Evolutionary conservation across 1,284 basidiomycete genomes (phyloP), one percentile per base, ranked within the genome.

Genomic region (Vanrija humicola): DNA sequence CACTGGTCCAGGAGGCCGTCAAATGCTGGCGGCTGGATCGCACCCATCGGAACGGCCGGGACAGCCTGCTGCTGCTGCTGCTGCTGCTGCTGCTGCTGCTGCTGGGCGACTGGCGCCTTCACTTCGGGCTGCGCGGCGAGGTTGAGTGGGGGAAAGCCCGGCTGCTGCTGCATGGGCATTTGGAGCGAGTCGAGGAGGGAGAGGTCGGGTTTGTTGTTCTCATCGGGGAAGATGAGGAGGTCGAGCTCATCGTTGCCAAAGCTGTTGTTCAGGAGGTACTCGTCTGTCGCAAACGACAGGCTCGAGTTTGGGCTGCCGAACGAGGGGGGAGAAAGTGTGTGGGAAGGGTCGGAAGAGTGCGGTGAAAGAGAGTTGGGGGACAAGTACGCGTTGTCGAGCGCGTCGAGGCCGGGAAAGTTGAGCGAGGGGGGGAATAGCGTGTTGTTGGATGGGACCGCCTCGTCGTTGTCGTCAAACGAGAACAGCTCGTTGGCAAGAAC

Each of bases 211-310:
- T 59, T 59, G 21, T 59, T 59, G 21, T 25, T 26, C 50, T 62
- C 61, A 43, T 58, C 56, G n/a, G 61, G 61, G 43, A 58, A 61
- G 43, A 72, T 64, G 46, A 73, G 56, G 54, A 69, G 58, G 55
- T 73, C 72, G n/a, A 73, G 61, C 42, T 70, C 72, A 40, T 59
- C 58, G 2, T 65, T 46, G 16, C 57, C 54, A 51, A 70, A 69
- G 44, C 48, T 61, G 40, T 52, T 62, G 50, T 58, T 59, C 38
- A 73, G 55, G 5, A 71, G 55, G 47, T 67, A 66, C 46, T 74
- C 72, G 54, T 72, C 70, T 5, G 66, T 63, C 14, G 53, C 60
- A 9, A 61, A 49, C 3, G 72, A 70, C 44, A 68, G 66, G 42
- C 52, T 66, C 8, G 68, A 70, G 28, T 54, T 58, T 15, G 72